phyloP scores from a whole-genome alignment of 1,139 yeast species.

The Entelexis sorbosivorans region DNA sequence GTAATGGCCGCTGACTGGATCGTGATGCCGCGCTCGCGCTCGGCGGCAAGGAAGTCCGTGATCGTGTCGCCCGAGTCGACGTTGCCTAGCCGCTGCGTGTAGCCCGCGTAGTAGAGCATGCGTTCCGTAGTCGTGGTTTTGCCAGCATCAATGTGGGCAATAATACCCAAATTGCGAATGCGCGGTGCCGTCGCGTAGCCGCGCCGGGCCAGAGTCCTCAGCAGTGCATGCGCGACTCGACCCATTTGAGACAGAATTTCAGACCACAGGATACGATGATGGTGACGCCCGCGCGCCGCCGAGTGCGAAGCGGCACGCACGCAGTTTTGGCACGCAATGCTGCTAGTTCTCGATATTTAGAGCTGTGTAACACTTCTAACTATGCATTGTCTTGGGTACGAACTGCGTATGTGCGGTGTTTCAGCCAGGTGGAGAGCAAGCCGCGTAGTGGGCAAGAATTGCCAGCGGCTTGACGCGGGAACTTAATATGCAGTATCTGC shows the following conservation, averaged over 20 bases:
- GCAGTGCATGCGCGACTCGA: neutral
- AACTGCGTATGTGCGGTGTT: too few relatives aligned
- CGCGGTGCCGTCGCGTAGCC: neutral
- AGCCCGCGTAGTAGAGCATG: conserved; percentile 79
- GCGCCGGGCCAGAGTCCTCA: neutral
- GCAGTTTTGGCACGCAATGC: too few relatives aligned
- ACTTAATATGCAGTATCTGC: too few relatives aligned
- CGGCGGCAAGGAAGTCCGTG: conserved; percentile 84
- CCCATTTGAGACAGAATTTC: neutral
- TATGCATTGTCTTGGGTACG: too few relatives aligned
- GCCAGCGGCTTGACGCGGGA: too few relatives aligned
- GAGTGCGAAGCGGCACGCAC: too few relatives aligned
- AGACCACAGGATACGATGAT: conserved; percentile 2
- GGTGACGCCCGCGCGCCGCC: neutral
- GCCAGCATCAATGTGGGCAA: conserved; percentile 83
- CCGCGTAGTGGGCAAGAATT: too few relatives aligned
- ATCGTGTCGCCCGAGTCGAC: conserved; percentile 97
- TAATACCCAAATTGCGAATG: conserved; percentile 63
- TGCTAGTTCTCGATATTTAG: too few relatives aligned
- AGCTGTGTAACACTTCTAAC: too few relatives aligned
- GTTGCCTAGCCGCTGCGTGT: conserved; percentile 70
- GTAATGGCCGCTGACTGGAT: conserved; percentile 95
- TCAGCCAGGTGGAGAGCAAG: too few relatives aligned
- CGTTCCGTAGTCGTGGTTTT: conserved; percentile 85
- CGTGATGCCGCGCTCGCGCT: conserved; percentile 86